Percentiles rank a stretch among this genome's conserved stretches.
Conservation (phyloP, 2,329 filamentous ascomycete genomes). For the Berkeleyomyces rouxiae region DNA sequence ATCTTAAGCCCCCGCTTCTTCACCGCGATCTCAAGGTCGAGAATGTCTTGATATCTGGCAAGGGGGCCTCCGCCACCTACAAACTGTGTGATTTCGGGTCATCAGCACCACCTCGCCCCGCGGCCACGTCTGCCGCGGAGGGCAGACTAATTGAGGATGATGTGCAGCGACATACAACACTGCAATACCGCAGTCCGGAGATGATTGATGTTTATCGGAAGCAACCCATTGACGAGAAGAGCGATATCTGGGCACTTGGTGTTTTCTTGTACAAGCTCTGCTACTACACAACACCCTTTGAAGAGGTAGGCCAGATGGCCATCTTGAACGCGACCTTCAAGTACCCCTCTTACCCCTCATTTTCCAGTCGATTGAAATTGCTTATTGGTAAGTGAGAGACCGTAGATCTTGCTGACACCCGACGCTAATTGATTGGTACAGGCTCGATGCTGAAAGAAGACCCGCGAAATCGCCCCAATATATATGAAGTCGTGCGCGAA, state of each 20-base stretch:
- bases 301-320: conserved; percentile 92
- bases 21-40: conserved; percentile 96
- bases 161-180: conserved; percentile 87
- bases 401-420: too few species aligned
- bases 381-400: conserved; percentile 88
- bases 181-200: conserved; percentile 94
- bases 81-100: conserved; percentile 98
- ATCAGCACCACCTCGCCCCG: conserved; percentile 64
- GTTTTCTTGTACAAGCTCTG: conserved; percentile 95
- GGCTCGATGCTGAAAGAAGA: conserved; percentile 90
- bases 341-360: conserved; percentile 73
- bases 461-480: conserved; percentile 64
- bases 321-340: conserved; percentile 92
- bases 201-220: conserved; percentile 98
- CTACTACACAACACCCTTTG: conserved; percentile 97
- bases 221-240: conserved; percentile 94
- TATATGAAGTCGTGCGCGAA: conserved; percentile 83
- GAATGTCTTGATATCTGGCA: conserved; percentile 71
- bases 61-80: conserved; percentile 55
- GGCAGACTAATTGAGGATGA: conserved; percentile 91
- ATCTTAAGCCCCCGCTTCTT: conserved; percentile 80
- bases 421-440: too few species aligned
- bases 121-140: conserved; percentile 72
- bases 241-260: conserved; percentile 93
- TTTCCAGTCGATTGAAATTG: conserved; percentile 77